A percentile compares a stretch with the other conserved stretches of the same genome.
phyloP scores from a whole-genome alignment of 2,329 filamentous ascomycete genomes.

The Colletotrichum liriopes region DNA sequence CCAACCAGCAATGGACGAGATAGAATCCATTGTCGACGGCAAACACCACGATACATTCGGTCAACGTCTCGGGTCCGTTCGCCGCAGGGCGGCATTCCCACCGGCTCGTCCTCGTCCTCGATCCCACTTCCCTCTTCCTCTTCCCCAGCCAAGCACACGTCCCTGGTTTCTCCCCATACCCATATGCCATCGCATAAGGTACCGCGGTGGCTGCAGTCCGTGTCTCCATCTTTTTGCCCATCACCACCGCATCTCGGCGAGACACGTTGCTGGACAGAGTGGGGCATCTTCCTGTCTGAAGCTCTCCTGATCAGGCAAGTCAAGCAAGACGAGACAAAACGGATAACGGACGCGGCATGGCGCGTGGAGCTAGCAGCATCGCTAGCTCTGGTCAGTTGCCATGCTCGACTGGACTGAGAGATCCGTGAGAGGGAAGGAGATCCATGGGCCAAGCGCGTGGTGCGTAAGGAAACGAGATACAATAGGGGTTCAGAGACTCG shows the following conservation, averaged over 20 bases:
- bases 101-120: conserved; percentile 2
- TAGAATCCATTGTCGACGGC: not conserved
- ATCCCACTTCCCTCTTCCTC: not conserved
- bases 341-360: not conserved
- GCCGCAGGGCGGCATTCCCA: not conserved
- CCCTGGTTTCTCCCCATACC: conserved; percentile 3
- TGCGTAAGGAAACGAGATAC: conserved; percentile 16
- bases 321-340: conserved; percentile 10
- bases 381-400: not conserved
- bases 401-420: not conserved
- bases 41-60: not conserved
- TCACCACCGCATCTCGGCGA: conserved; percentile 8
- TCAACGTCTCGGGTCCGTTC: conserved; percentile 8
- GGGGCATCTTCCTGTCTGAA: conserved; percentile 3
- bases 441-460: not conserved
- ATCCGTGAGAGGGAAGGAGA: not conserved
- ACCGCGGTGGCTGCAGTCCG: conserved; percentile 5
- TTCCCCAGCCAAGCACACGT: not conserved
- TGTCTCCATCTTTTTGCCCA: not conserved
- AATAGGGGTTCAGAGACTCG: conserved; percentile 20
- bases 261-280: conserved; percentile 20
- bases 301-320: not conserved
- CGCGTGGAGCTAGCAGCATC: not conserved
- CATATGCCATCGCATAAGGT: not conserved
- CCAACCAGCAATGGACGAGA: not conserved